These are phyloP conservation scores for Phytophthora citrophthora DNA, from an alignment of 352 stramenopile species.

Conservation along the genomic window DNA sequence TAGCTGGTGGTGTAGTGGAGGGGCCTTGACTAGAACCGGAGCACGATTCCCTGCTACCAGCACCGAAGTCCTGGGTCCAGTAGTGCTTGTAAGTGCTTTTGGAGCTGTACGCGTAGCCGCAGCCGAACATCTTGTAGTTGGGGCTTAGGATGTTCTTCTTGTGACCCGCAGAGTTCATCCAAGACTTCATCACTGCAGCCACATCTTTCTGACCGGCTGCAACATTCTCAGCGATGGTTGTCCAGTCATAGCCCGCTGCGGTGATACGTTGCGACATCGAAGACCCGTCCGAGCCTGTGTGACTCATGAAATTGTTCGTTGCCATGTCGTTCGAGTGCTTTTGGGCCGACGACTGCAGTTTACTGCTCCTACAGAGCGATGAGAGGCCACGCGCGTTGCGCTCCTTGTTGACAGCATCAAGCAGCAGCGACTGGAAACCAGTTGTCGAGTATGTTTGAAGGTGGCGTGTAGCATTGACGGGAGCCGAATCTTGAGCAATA, in stretches of 20 bases:
- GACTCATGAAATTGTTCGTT: constrained; percentile 52
- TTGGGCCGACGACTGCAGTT: constrained; percentile 35
- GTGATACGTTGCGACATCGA: constrained; percentile 51
- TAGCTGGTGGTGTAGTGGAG: neutral
- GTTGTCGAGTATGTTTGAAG: constrained; percentile 29
- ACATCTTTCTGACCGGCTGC: constrained; percentile 55
- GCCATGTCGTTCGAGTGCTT: constrained; percentile 50
- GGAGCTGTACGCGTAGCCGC: constrained; percentile 38
- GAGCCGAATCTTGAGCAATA: constrained; percentile 4
- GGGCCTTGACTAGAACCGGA: constrained; percentile 10
- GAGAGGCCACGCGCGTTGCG: constrained; percentile 38
- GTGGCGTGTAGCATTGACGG: constrained; percentile 14
- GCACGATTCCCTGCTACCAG: constrained; percentile 28
- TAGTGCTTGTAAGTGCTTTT: constrained; percentile 49
- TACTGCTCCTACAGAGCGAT: constrained; percentile 48
- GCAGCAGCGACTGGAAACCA: constrained; percentile 35
- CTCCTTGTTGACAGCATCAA: constrained; percentile 59
- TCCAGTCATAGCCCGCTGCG: constrained; percentile 49
- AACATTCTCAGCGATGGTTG: constrained; percentile 60
- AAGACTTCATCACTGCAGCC: constrained; percentile 53
- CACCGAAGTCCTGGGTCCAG: constrained; percentile 63
- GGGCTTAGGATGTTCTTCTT: constrained; percentile 47
- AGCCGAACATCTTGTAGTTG: constrained; percentile 35
- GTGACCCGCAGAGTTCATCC: constrained; percentile 62
- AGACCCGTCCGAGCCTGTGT: constrained; percentile 55